Evolutionary conservation across 192 early-diverging fungal genomes (phyloP).

Genomic region (Coemansia sp.): DNA sequence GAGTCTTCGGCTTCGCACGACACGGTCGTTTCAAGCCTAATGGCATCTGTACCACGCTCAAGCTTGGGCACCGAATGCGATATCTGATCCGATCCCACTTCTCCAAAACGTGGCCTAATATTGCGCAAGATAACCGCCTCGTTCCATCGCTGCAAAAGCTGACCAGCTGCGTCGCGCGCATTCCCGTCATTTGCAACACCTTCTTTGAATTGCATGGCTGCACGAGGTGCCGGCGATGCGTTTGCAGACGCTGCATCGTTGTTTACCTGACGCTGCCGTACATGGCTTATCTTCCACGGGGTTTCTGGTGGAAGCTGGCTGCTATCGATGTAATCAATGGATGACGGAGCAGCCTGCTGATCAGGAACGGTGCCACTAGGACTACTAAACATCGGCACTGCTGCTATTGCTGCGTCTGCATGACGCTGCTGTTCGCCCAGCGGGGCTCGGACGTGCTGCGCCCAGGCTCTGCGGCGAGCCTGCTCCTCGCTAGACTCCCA

Average conservation of each 20-base stretch:
- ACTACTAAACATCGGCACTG: background rate
- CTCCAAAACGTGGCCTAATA: constrained; percentile 22
- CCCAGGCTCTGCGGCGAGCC: constrained; percentile 47
- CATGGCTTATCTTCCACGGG: constrained; percentile 55
- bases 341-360: constrained; percentile 12
- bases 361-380: constrained; percentile 5
- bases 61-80: constrained; percentile 26
- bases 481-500: constrained; percentile 55
- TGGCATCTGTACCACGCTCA: constrained; percentile 48
- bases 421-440: background rate
- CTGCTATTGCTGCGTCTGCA: background rate
- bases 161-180: constrained; percentile 49
- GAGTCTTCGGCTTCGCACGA: constrained; percentile 54
- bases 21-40: constrained; percentile 49
- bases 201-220: constrained; percentile 52
- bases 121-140: constrained; percentile 47
- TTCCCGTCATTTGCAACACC: constrained; percentile 45
- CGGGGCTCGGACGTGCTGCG: constrained; percentile 24
- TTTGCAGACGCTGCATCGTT: constrained; percentile 7
- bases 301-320: constrained; percentile 48
- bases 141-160: constrained; percentile 51
- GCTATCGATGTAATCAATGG: constrained; percentile 50
- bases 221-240: constrained; percentile 7
- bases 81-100: constrained; percentile 15
- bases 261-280: constrained; percentile 32